Base-by-base conservation (phyloP, 2,329 filamentous ascomycete species). In the Trichoderma semiorbis region DNA sequence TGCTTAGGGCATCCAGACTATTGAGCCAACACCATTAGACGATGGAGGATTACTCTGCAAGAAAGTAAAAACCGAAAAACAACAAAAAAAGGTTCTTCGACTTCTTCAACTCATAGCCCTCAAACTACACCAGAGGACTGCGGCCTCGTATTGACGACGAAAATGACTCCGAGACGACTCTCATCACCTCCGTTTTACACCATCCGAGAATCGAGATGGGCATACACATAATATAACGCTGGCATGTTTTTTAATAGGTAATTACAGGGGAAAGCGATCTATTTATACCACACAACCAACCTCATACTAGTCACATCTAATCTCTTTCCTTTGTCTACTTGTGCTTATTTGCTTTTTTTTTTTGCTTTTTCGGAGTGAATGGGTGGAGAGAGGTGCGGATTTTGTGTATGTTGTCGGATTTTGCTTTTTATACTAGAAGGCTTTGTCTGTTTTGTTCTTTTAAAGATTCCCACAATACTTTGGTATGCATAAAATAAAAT, bases 1-100 rank as follows among this genome's bases (percentile, higher is more conserved):
- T 86, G 32, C 76, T 78, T 53, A 78, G 84, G 34, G 84, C 85
- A 1, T 79, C 81, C 34, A 79, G 77, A 69, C 75, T 86, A 65
- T 77, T 85, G 50, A 75, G 76, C 10, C 47, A 66, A 18, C 43
- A 69, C 21, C 14, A 21, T 24, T 57, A 39, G 30, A 50, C 32
- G 18, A n/a, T 39, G 43, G 43, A n/a, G n/a, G 43, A 50, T 50
- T 21, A 21, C 43, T 21, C 43, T 21, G n/a, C 24, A 32, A 32
- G 10, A 21, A 60, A 58, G 8, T 10, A 57, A 57, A 28, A 8
- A 58, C 16, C 16, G 16, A 30, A 26, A 43, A 16, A 36, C 5
- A 53, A 14, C 6, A 26, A 30, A 43, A 30, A 21, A 39, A 36
- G 16, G 39, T 30, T 47, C 16, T 18, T 30, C 8, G 8, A 39